phyloP scores from a whole-genome alignment of 345 rosid genomes.

The Barbarea vulgaris region DNA sequence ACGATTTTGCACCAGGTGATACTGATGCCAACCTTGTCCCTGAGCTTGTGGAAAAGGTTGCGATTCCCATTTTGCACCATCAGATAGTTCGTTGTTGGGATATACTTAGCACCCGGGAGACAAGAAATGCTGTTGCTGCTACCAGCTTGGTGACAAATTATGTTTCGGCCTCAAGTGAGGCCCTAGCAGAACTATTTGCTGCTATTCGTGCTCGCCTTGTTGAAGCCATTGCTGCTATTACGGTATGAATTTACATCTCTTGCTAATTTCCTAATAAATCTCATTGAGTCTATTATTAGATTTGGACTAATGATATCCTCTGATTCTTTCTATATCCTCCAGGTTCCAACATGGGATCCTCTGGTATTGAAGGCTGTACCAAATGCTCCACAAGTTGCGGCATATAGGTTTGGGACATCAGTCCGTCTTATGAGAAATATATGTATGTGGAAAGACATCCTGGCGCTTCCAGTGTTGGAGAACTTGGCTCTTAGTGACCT shows the following conservation, averaged over 20 bases:
- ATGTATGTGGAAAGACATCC: constrained; percentile 88
- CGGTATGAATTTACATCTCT: constrained; percentile 45
- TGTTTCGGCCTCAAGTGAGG: constrained; percentile 76
- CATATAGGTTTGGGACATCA: constrained; percentile 85
- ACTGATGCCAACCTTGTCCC: constrained; percentile 89
- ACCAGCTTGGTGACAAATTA: constrained; percentile 75
- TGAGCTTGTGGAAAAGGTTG: constrained; percentile 85
- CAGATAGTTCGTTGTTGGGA: constrained; percentile 91
- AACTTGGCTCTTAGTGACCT: constrained; percentile 84
- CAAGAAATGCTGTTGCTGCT: constrained; percentile 83
- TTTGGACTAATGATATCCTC: constrained; percentile 15
- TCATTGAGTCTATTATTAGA: constrained; percentile 4
- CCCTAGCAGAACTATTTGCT: constrained; percentile 59
- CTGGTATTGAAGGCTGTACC: constrained; percentile 86
- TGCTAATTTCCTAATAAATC: constrained; percentile 4
- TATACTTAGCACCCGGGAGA: constrained; percentile 74
- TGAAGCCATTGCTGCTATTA: constrained; percentile 65
- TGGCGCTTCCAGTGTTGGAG: constrained; percentile 77
- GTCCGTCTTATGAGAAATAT: constrained; percentile 87
- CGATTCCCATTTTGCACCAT: constrained; percentile 81
- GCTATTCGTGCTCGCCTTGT: constrained; percentile 72
- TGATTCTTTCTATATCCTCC: constrained; percentile 25
- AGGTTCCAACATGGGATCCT: constrained; percentile 94
- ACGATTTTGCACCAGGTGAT: constrained; percentile 63
- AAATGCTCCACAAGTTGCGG: constrained; percentile 74